Conservation (phyloP, 2,329 filamentous ascomycete species). For the Fusarium aywerte region DNA sequence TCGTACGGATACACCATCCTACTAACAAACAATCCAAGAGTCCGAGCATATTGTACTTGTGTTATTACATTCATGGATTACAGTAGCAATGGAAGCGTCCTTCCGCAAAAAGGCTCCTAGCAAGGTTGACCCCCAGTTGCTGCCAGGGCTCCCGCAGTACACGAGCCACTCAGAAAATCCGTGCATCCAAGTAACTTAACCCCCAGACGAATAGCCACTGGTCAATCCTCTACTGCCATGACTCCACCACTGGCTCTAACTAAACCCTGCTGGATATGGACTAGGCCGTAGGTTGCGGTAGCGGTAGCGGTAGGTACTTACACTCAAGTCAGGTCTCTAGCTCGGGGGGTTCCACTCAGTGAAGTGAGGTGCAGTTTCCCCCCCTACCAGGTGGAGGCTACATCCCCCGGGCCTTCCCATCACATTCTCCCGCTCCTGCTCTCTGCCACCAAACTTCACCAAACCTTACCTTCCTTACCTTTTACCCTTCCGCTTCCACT, state of each 20-base stretch:
- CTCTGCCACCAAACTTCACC: constrained; percentile 28
- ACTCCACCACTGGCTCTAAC: constrained; percentile 33
- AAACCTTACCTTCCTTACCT: constrained; percentile 36
- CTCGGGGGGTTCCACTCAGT: constrained; percentile 36
- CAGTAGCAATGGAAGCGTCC: neutral
- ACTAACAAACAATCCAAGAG: neutral
- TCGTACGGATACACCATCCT: neutral
- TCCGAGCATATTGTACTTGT: neutral
- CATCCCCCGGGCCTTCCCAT: constrained; percentile 29
- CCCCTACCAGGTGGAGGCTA: constrained; percentile 30
- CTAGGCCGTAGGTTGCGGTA: constrained; percentile 10
- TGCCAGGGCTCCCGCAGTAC: constrained; percentile 45
- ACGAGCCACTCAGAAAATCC: constrained; percentile 38
- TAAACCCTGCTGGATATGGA: constrained; percentile 27
- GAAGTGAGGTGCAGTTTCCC: constrained; percentile 36
- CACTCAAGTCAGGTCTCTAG: neutral
- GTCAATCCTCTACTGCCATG: constrained; percentile 8
- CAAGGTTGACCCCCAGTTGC: constrained; percentile 42
- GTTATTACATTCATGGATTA: neutral
- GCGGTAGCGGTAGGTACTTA: constrained; percentile 4
- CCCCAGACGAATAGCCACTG: constrained; percentile 21
- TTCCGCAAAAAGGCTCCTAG: constrained; percentile 30
- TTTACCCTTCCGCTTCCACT: constrained; percentile 31
- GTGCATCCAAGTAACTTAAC: constrained; percentile 8
- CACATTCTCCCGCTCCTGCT: constrained; percentile 31